These are phyloP conservation scores for Phytopythium cucurbitacearum DNA, from an alignment of 352 stramenopile genomes.

Conservation along the genomic window DNA sequence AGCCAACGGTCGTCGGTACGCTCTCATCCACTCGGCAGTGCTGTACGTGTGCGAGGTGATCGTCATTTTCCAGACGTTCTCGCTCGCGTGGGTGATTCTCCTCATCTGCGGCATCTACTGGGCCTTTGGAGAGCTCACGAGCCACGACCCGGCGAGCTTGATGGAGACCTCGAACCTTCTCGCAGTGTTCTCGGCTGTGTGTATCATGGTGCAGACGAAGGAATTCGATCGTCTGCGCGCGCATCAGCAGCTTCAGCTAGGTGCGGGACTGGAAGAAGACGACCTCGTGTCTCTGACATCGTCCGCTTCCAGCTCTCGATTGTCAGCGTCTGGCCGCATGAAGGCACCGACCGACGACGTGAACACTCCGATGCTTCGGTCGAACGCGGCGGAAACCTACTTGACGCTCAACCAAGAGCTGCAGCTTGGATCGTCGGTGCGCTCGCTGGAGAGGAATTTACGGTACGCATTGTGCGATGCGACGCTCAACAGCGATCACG, in stretches of 20 bases:
- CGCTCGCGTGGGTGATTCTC: slow-evolving; percentile 41
- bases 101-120: slow-evolving; percentile 42
- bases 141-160: slow-evolving; percentile 18
- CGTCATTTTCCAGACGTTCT: slow-evolving; percentile 54
- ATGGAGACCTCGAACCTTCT: slow-evolving; percentile 12
- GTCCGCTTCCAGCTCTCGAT: slow-evolving; percentile 3
- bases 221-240: slow-evolving; percentile 61
- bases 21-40: slow-evolving; percentile 44
- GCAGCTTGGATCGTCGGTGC: slow-evolving; percentile 24
- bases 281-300: slow-evolving; percentile 20
- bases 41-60: slow-evolving; percentile 64
- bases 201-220: slow-evolving; percentile 51
- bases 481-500: slow-evolving; percentile 34
- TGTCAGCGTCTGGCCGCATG: slow-evolving; percentile 1
- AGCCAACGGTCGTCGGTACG: slow-evolving; percentile 13
- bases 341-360: slow-evolving; percentile 12
- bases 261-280: slow-evolving; percentile 44
- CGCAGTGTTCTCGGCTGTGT: slow-evolving; percentile 27
- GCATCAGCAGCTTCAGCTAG: slow-evolving; percentile 63
- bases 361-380: slow-evolving; percentile 30
- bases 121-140: slow-evolving; percentile 36
- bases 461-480: slow-evolving; percentile 46
- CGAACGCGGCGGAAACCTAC: slow-evolving; percentile 34
- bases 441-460: slow-evolving; percentile 40
- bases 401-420: slow-evolving; percentile 38